Evolutionary conservation across 768 basidiomycete species (phyloP), one percentile per base, ranked within the genome.

Genomic region (Leccinum fibrillosum): DNA sequence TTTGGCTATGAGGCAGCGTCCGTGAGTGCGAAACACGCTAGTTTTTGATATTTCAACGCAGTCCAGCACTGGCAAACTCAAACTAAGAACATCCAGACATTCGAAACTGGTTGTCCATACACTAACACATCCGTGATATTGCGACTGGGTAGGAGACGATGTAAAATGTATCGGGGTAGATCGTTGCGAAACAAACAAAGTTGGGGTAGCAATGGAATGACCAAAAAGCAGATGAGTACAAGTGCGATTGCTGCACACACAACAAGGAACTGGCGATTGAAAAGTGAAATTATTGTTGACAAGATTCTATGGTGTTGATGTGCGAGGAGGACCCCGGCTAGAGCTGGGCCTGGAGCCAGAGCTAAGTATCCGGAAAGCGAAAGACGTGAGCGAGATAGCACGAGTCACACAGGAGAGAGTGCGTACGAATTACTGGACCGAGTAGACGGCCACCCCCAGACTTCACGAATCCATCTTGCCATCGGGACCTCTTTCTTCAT

Each of bases 401-500:
- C n/a, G 28, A 39, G 6, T 26, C 28, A 30, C 5, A 45, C 17
- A 25, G 45, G 9, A n/a, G 37, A 54, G 25, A 25, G 9, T 34
- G 35, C 72, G 51, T 48, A 72, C 71, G 54, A 19, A 53, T 65
- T 64, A 42, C 55, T 64, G 39, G 72, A 70, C 70, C 52, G 57
- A 19, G 80, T 32, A 66, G 72, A 80, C 53, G 80, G 79, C 90
- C 90, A 92, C 57, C 82, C 85, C 89, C 90, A 93, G 44, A 94
- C 88, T 68, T 89, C 81, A 61, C 86, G 80, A 57, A 94, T 87
- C 92, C 92, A 96, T 67, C 83, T 85, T 7, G 86, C 88, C 91
- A 96, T 95, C 59, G 90, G 86, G 39, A 91, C 86, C 63, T 93
- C 90, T 69, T 87, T 83, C 70, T 84, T 85, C 83, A 92, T 91